A percentile compares a stretch with the other conserved stretches of the same genome.
Evolutionary conservation across 1,284 basidiomycete genomes (phyloP).

Genomic region (Apiotrichum porosum): DNA sequence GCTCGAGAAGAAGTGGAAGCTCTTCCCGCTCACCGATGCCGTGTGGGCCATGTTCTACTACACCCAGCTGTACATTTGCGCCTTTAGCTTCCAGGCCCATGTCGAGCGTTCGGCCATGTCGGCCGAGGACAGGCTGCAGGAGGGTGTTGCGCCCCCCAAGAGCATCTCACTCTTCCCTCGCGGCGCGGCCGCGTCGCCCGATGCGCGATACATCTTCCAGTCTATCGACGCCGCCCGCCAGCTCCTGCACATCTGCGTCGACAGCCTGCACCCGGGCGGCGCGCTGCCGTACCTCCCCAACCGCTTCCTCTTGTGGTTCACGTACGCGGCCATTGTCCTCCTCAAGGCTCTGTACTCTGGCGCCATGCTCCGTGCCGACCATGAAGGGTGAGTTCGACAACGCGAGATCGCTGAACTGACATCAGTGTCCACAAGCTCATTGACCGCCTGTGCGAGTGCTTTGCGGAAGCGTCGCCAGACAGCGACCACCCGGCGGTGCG

Average conservation of each 20-base stretch:
- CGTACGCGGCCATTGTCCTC: conserved; percentile 45
- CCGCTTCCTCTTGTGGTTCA: conserved; percentile 47
- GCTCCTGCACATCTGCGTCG: conserved; percentile 45
- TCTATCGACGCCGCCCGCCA: conserved; percentile 45
- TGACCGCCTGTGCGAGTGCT: conserved; percentile 38
- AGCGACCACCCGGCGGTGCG: conserved; percentile 42
- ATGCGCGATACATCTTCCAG: conserved; percentile 46
- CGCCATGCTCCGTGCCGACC: conserved; percentile 46
- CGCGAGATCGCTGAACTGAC: conserved; percentile 4
- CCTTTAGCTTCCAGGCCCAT: conserved; percentile 49
- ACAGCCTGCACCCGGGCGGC: conserved; percentile 42
- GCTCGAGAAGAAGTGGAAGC: conserved; percentile 39
- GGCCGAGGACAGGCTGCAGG: conserved; percentile 36
- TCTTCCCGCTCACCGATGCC: conserved; percentile 38
- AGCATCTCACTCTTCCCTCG: conserved; percentile 42
- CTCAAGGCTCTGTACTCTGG: conserved; percentile 48
- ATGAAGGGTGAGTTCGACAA: conserved; percentile 23
- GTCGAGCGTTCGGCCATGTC: conserved; percentile 45
- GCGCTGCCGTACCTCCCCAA: conserved; percentile 45
- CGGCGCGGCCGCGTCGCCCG: conserved; percentile 42
- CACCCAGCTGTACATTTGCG: conserved; percentile 44
- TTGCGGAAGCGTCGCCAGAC: conserved; percentile 35
- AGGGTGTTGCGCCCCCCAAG: conserved; percentile 17
- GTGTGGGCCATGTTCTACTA: conserved; percentile 47
- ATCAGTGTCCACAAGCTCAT: conserved; percentile 26